phyloP scores from a whole-genome alignment of 2,329 filamentous ascomycete species.

The Aspergillus pseudotamarii region DNA sequence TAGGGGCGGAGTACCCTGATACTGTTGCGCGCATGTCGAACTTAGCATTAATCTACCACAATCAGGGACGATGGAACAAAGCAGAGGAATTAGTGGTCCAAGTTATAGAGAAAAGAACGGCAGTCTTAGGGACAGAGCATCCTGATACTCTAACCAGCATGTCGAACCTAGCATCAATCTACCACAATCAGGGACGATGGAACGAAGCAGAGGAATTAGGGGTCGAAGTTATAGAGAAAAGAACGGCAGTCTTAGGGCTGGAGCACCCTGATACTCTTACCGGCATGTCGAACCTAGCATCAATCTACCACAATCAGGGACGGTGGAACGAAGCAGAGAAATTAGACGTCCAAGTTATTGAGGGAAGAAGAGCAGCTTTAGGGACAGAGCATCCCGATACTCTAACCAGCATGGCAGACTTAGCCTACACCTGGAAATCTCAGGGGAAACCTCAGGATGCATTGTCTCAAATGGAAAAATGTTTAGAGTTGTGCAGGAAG shows the following conservation, averaged over 20 bases:
- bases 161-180: too few species aligned
- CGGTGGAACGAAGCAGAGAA: constrained; percentile 1
- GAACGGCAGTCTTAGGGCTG: too few species aligned
- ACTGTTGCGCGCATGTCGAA: not conserved
- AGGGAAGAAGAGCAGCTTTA: not conserved
- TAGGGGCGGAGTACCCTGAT: not conserved
- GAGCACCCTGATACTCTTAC: too few species aligned
- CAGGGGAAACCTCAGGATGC: constrained; percentile 3
- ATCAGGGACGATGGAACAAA: not conserved
- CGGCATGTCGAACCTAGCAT: too few species aligned
- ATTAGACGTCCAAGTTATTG: not conserved
- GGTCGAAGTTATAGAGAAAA: not conserved
- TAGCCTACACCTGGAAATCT: constrained; percentile 1
- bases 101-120: not conserved
- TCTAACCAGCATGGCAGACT: constrained; percentile 10
- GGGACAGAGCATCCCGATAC: not conserved
- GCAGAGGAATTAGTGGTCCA: not conserved
- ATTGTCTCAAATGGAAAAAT: constrained; percentile 4
- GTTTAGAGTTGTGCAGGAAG: not conserved
- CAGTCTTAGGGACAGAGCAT: not conserved
- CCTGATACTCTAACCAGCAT: constrained; percentile 9
- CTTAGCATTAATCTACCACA: too few species aligned
- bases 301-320: not conserved
- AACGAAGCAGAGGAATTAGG: constrained; percentile 1
- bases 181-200: not conserved